Evolutionary conservation across 768 basidiomycete genomes (phyloP), one percentile per base, ranked within the genome.

Genomic region (Mycena galopus): DNA sequence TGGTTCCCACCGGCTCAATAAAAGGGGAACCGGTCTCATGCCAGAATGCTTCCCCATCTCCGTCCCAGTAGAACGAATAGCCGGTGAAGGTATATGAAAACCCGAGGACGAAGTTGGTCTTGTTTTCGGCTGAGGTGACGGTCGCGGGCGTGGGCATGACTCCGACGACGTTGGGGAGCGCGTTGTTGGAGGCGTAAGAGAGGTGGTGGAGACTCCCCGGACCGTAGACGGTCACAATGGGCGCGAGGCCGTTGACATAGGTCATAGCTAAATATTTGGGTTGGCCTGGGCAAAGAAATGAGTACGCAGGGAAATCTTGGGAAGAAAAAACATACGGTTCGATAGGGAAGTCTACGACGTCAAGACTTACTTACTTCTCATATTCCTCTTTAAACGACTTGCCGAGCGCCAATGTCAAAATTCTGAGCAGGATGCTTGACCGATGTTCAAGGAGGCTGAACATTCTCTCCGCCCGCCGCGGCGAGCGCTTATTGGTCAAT

Each of bases 61-160:
- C 67, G 51, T 69, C 67, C 67, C 67, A 69, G 59, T 69, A 69
- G 37, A 69, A 69, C 29, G 67, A 50, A 29, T 61, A 69, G 11
- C 51, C 59, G 17, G 53, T 57, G n/a, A 8, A 69, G 11, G 68
- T 69, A 42, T 69, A 69, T 7, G 68, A 56, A 39, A 63, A 63
- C 4, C 61, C 60, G 50, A 69, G 60, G 32, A 69, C 30, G 55
- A 69, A 55, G 39, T 63, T 62, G 30, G 68, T 63, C 10, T 32
- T 37, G 23, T 42, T 55, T 11, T 63, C 32, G 30, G n/a, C n/a
- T n/a, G 12, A 29, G 3, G 55, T 58, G 39, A 51, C 56, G 2
- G 51, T 27, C 14, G 53, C 10, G 27, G 53, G 53, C 4, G 29
- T 19, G 29, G 53, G n/a, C 8, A 57, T 62, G 27, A 44, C 27